phyloP scores from a whole-genome alignment of 306 rosid species.

The Cotoneaster glaucophyllus region DNA sequence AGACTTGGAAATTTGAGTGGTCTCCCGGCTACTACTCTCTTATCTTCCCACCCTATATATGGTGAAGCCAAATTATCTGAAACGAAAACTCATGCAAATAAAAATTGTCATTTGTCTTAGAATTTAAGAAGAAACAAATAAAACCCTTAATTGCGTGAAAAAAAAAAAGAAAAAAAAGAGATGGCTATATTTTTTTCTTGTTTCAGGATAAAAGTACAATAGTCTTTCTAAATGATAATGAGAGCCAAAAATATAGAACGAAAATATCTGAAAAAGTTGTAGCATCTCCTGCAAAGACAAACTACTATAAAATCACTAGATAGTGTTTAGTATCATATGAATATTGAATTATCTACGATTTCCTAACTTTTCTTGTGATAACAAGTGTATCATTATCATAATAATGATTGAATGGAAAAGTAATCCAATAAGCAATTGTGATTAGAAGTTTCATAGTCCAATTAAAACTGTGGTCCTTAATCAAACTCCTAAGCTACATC shows the following conservation, averaged over 20 bases:
- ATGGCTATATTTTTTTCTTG: neutral
- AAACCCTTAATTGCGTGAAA: neutral
- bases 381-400: neutral
- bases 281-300: neutral
- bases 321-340: neutral
- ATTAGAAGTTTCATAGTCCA: slow-evolving; percentile 20
- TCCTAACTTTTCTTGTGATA: neutral
- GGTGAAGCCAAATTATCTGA: too few species aligned
- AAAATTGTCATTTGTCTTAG: too few species aligned
- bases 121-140: too few species aligned
- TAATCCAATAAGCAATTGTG: neutral
- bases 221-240: too few species aligned
- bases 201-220: too few species aligned
- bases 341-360: neutral
- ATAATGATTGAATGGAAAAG: neutral
- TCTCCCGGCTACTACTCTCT: neutral
- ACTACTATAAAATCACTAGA: neutral
- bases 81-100: neutral
- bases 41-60: neutral
- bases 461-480: slow-evolving; percentile 10
- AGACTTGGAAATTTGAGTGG: neutral
- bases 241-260: too few species aligned
- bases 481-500: slow-evolving; percentile 2
- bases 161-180: neutral
- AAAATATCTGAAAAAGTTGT: too few species aligned